Evolutionary conservation across 805 yeast genomes (phyloP).

Genomic region (Kuraishia borneana): DNA sequence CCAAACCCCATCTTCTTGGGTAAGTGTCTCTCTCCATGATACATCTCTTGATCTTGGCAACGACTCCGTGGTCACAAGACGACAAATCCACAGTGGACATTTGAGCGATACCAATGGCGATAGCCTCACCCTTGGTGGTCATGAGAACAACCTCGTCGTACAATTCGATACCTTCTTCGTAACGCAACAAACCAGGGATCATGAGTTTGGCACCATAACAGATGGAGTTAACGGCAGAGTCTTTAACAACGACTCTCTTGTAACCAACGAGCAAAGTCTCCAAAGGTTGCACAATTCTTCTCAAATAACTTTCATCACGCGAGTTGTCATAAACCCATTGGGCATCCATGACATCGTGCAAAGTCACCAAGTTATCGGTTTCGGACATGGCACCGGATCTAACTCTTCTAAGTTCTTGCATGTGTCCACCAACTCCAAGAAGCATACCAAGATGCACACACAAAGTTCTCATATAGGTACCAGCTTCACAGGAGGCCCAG

Average conservation of each 20-base stretch:
- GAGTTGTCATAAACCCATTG: conserved; percentile 97
- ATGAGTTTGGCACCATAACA: conserved; percentile 98
- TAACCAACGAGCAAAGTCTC: conserved; percentile 90
- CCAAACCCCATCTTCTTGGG: conserved; percentile 99
- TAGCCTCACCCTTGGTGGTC: conserved; percentile 99
- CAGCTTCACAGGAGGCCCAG: conserved; percentile 99
- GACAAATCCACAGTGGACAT: conserved; percentile 97
- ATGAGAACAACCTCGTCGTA: conserved; percentile 96
- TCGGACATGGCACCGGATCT: conserved; percentile 94
- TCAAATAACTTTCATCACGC: conserved; percentile 89
- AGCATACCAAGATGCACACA: conserved; percentile 99
- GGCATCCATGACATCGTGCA: conserved; percentile 96
- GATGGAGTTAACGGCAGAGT: conserved; percentile 94
- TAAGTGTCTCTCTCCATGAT: conserved; percentile 99
- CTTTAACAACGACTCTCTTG: conserved; percentile 86
- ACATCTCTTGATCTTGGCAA: conserved; percentile 97
- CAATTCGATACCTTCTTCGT: conserved; percentile 94
- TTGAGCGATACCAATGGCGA: conserved; percentile 96
- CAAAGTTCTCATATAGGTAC: conserved; percentile 98
- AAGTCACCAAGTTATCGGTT: conserved; percentile 82
- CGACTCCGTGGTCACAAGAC: conserved; percentile 96
- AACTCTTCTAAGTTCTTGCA: conserved; percentile 99
- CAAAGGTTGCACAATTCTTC: conserved; percentile 89
- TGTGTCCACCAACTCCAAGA: conserved; percentile 97
- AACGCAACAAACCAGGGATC: conserved; percentile 97